Base-by-base conservation (phyloP, 495 filamentous ascomycete genomes). In the Hypoxylon fuscum region DNA sequence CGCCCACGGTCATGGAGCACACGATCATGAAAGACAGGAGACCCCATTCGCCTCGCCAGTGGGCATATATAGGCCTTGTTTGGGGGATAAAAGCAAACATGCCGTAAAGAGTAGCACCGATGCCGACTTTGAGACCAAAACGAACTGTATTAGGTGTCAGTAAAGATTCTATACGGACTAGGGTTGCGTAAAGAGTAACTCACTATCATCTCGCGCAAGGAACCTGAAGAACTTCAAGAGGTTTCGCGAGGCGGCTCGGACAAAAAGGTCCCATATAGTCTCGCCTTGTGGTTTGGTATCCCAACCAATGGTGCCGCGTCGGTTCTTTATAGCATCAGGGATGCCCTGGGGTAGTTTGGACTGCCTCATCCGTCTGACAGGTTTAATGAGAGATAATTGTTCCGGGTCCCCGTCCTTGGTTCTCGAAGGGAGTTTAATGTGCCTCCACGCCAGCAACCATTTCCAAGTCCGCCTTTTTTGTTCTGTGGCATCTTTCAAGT, bases 21-120 rank as follows among this genome's bases (percentile, higher is more conserved):
- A 98, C 95, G 50, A 98, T 83, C 95, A 98, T 98, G 77, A 96
- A 98, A 0, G 94, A 97, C 32, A 98, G 72, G 1, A 98, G 79
- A 10, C 94, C 95, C 95, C 95, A 98, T 81, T 98, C 95, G 1
- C 94, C 95, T 64, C 94, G 81, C 93, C 93, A 98, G 62, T 89
- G 90, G 17, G 84, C 81, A 68, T 97, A 98, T 40, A 88, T 79
- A 0, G 92, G 90, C 51, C 91, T 81, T 11, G 90, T 95, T 4
- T 81, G 76, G 6, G 87, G 84, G 50, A 97, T 78, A 70, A 96
- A 98, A 5, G 95, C 87, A 41, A 92, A 88, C 63, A 96, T 81
- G 15, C 92, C 93, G 76, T 92, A 97, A 1, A 97, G 75, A 9
- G 90, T 83, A 9, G 94, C 95, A 27, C 95, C 95, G 15, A 89